A percentile compares a stretch with the other conserved stretches of the same genome.
phyloP scores from a whole-genome alignment of 2,329 filamentous ascomycete species.

The Ophiostoma tasmaniense region DNA sequence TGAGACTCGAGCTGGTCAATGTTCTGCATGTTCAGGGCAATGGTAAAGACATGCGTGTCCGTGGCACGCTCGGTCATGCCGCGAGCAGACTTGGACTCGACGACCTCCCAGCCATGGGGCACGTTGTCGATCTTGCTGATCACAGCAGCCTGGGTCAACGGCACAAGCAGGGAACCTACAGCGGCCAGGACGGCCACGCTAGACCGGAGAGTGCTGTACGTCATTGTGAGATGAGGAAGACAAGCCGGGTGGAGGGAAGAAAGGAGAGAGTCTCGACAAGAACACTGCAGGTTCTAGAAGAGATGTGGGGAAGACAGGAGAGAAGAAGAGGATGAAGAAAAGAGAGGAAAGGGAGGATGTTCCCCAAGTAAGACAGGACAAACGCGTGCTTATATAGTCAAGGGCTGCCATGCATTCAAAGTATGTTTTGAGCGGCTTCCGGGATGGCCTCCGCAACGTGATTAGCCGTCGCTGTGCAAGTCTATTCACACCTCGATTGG shows the following conservation, averaged over 20 bases:
- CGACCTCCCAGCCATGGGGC: constrained; percentile 18
- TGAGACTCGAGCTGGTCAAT: constrained; percentile 43
- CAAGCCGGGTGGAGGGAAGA: not conserved
- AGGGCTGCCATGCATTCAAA: not conserved
- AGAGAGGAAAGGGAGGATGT: not conserved
- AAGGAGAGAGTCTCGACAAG: not conserved
- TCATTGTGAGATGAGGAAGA: constrained; percentile 9
- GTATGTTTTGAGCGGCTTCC: not conserved
- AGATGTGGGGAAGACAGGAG: not conserved
- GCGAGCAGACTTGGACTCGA: not conserved
- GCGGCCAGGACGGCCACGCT: constrained; percentile 11
- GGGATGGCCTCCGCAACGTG: not conserved
- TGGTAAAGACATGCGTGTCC: constrained; percentile 21
- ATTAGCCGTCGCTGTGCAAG: not conserved
- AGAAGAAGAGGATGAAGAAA: not conserved
- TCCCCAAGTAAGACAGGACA: not conserved
- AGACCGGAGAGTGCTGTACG: constrained; percentile 14
- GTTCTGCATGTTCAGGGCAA: constrained; percentile 25
- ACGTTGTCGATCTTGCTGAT: constrained; percentile 17
- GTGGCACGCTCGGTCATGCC: not conserved
- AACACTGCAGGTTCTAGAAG: not conserved
- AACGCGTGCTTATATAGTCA: not conserved
- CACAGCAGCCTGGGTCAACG: constrained; percentile 14
- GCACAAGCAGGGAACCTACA: constrained; percentile 12
- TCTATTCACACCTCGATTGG: not conserved